Base-by-base conservation (phyloP, 768 basidiomycete genomes). In the Collybiopsis confluens region DNA sequence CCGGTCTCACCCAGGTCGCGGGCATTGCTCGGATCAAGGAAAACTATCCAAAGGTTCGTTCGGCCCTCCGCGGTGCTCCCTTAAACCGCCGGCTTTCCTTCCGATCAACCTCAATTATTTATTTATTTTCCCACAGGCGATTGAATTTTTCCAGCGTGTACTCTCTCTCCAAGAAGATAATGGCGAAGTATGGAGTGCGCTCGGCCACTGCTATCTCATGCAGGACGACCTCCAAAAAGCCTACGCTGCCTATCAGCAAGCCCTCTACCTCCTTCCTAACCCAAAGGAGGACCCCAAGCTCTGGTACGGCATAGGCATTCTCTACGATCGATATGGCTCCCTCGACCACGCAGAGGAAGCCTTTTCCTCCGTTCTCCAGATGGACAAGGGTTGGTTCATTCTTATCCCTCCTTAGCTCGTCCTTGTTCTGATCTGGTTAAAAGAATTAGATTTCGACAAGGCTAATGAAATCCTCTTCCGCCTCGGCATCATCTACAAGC, bases 281-380 rank as follows among this genome's bases (percentile, higher is more conserved):
- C 96, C 96, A 15, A 97, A 97, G 79, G 86, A 98, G 81, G 97
- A 99, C 69, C 95, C 96, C 3, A 98, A 98, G 66, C 78, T 99
- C 8, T 99, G 97, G 97, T 99, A 98, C 66, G 97, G 97, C 33
- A 98, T 99, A 65, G 97, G 97, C 30, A 98, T 98, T 54, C 84
- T 98, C 30, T 98, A 99, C 64, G 97, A 99, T 75, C 88, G 97
- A 27, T 99, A 98, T 63, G 97, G 97, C 15, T 95, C 92, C 49
- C 78, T 99, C 66, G 96, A 99, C 71, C 97, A 98, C 62, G 97
- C 97, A 59, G 97, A 99, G 70, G 97, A 98, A 67, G 97, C 97
- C 0, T 99, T 99, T 63, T 86, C 92, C 0, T 94, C 91, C 11
- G 96, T 98, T 23, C 82, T 99, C 38, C 79, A 88, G 59, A 98